Conservation (phyloP, 805 yeast species). For the Wickerhamiella siamensis region DNA sequence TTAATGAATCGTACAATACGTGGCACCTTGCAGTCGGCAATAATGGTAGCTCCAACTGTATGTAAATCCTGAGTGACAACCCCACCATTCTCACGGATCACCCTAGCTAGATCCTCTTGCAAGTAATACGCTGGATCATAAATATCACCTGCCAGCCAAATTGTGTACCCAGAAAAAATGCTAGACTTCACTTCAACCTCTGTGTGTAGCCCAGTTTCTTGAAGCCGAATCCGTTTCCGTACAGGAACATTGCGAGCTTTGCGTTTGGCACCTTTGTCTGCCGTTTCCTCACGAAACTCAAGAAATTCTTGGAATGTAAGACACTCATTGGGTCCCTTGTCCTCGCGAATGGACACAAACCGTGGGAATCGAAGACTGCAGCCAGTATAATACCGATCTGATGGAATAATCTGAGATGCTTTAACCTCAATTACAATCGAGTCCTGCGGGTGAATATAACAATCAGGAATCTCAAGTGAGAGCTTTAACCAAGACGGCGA, state of each 20-base stretch:
- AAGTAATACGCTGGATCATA: conserved; percentile 14
- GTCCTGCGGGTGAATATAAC: conserved; percentile 68
- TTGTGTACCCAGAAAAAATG: conserved; percentile 14
- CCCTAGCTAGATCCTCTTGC: conserved; percentile 13
- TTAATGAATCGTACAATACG: conserved; percentile 7
- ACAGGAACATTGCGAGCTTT: neutral
- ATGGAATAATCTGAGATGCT: conserved; percentile 54
- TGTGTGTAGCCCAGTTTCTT: neutral
- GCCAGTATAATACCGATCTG: conserved; percentile 44
- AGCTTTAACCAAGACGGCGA: conserved; percentile 11
- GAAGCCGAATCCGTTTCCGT: conserved; percentile 5
- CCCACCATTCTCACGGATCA: conserved; percentile 22
- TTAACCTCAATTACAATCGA: conserved; percentile 72
- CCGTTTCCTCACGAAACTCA: conserved; percentile 24
- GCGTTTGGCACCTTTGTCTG: conserved; percentile 12
- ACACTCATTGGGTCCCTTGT: conserved; percentile 46
- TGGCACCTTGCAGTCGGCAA: conserved; percentile 17
- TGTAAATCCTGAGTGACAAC: conserved; percentile 13
- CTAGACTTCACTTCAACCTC: conserved; percentile 2
- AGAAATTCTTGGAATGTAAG: conserved; percentile 41
- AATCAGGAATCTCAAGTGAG: conserved; percentile 36
- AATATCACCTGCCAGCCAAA: conserved; percentile 20
- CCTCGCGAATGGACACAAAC: conserved; percentile 51
- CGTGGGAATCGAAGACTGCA: conserved; percentile 66
- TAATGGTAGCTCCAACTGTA: conserved; percentile 1